Conservation (phyloP, 805 yeast species). For the Candida railenensis region DNA sequence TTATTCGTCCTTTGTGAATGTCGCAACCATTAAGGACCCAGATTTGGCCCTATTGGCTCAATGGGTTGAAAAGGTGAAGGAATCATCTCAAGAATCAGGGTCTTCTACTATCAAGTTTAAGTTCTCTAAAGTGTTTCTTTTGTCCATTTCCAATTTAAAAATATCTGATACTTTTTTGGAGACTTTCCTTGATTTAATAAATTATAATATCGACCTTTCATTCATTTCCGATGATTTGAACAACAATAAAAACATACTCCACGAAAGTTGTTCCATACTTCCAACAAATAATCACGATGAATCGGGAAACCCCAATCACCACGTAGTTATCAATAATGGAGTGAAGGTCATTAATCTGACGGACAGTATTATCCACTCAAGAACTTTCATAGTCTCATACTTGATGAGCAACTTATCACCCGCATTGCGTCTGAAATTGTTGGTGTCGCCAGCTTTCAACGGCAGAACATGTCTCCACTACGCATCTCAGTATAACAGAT, state of each 20-base stretch:
- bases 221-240: slow-evolving; percentile 62
- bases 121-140: slow-evolving; percentile 69
- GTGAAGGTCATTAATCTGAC: slow-evolving; percentile 38
- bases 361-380: slow-evolving; percentile 37
- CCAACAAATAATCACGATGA: slow-evolving; percentile 32
- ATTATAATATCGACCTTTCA: slow-evolving; percentile 54
- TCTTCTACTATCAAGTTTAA: slow-evolving; percentile 17
- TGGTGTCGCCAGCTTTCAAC: slow-evolving; percentile 52
- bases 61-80: slow-evolving; percentile 40
- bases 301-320: slow-evolving; percentile 15
- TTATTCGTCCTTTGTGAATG: slow-evolving; percentile 65
- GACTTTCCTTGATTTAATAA: slow-evolving; percentile 44
- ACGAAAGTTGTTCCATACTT: slow-evolving; percentile 55
- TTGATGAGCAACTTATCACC: slow-evolving; percentile 23
- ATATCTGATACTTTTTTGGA: slow-evolving; percentile 63
- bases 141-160: slow-evolving; percentile 62
- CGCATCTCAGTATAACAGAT: slow-evolving; percentile 61
- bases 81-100: slow-evolving; percentile 15
- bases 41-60: slow-evolving; percentile 33
- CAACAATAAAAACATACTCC: slow-evolving; percentile 66
- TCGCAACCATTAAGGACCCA: slow-evolving; percentile 44
- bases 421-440: slow-evolving; percentile 17
- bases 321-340: slow-evolving; percentile 42
- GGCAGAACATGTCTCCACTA: slow-evolving; percentile 87
- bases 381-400: slow-evolving; percentile 35